Conservation (phyloP, 179 eudicot genomes). For the Patellifolia procumbens region DNA sequence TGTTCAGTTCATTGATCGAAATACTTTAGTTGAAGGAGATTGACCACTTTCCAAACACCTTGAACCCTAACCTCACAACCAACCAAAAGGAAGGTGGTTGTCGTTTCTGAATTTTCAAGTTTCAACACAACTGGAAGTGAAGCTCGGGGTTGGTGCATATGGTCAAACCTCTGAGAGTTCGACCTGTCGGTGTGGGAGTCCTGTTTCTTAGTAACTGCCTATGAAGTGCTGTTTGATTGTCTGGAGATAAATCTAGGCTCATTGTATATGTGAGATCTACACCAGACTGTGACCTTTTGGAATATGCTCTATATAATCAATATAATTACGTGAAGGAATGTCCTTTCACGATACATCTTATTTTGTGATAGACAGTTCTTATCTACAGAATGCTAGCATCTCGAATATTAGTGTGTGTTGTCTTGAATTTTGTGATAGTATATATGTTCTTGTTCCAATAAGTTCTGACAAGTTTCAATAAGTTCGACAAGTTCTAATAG, state of each 20-base stretch:
- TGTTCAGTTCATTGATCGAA: conserved; percentile 4
- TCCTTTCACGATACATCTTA: not conserved
- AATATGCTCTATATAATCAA: not conserved
- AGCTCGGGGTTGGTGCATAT: not conserved
- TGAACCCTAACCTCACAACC: not conserved
- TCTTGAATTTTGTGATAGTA: no score
- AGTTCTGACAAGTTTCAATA: no score
- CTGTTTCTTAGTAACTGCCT: not conserved
- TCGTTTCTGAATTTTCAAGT: not conserved
- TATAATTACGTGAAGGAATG: not conserved
- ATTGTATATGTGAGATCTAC: conserved; percentile 6
- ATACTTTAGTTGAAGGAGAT: not conserved
- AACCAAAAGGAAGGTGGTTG: not conserved
- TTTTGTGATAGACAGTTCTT: not conserved
- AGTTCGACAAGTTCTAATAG: no score
- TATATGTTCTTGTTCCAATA: no score
- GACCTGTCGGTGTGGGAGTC: not conserved
- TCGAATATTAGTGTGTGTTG: no score
- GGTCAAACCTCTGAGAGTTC: not conserved
- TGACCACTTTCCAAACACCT: not conserved
- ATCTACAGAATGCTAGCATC: not conserved
- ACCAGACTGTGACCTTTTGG: not conserved
- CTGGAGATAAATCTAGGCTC: not conserved
- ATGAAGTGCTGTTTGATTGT: not conserved
- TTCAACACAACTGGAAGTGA: not conserved